Percentiles rank a stretch among this genome's conserved stretches.
phyloP scores from a whole-genome alignment of 2,329 filamentous ascomycete genomes.

The Hysterium pulicare region DNA sequence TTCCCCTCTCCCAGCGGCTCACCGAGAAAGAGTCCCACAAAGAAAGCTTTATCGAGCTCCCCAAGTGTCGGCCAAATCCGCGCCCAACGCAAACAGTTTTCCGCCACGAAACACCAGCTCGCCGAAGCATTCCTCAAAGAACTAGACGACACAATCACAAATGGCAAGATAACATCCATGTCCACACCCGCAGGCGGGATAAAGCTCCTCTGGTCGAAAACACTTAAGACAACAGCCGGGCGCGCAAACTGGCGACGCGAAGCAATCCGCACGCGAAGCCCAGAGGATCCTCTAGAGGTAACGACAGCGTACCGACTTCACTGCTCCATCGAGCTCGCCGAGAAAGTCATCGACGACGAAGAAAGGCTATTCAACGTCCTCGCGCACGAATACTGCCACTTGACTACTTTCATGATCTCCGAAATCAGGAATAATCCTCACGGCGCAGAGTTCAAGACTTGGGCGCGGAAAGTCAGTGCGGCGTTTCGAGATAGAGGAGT shows the following conservation, averaged over 20 bases:
- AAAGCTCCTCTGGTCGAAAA: slow-evolving; percentile 70
- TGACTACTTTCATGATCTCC: slow-evolving; percentile 86
- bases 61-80: slow-evolving; percentile 21
- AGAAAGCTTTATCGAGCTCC: slow-evolving; percentile 7
- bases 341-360: slow-evolving; percentile 76
- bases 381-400: slow-evolving; percentile 95
- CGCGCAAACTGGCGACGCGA: slow-evolving; percentile 51
- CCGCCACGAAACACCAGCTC: slow-evolving; percentile 58
- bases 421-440: slow-evolving; percentile 74
- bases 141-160: slow-evolving; percentile 64
- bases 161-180: slow-evolving; percentile 57
- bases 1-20: slow-evolving; percentile 18
- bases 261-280: slow-evolving; percentile 34
- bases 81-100: slow-evolving; percentile 55
- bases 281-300: slow-evolving; percentile 19
- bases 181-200: slow-evolving; percentile 66
- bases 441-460: slow-evolving; percentile 77
- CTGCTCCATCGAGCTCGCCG: slow-evolving; percentile 81
- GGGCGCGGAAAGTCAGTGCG: slow-evolving; percentile 53
- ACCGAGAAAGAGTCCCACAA: slow-evolving; percentile 19
- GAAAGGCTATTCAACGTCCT: slow-evolving; percentile 80
- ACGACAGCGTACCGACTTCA: slow-evolving; percentile 50
- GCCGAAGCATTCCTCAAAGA: slow-evolving; percentile 64
- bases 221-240: slow-evolving; percentile 76
- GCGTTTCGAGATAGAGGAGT: slow-evolving; percentile 62